A percentile compares a stretch with the other conserved stretches of the same genome.
Evolutionary conservation across 2,329 filamentous ascomycete genomes (phyloP).

Genomic region (Amylocarpus encephaloides): DNA sequence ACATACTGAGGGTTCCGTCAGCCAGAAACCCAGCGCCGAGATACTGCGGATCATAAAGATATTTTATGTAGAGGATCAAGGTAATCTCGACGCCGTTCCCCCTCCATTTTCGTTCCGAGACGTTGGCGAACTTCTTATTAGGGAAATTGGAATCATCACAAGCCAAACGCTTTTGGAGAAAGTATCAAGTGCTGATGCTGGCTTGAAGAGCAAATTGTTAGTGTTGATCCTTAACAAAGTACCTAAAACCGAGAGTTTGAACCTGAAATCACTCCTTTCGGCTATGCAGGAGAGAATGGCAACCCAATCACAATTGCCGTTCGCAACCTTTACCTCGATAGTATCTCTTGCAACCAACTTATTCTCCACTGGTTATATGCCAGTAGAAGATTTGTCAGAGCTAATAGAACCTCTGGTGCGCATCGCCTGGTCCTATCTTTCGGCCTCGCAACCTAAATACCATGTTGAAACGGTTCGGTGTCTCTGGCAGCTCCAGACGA

Average conservation of each 20-base stretch:
- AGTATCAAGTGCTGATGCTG: slow-evolving; percentile 42
- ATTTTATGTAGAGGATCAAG: slow-evolving; percentile 67
- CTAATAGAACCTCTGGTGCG: slow-evolving; percentile 64
- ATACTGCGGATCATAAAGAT: slow-evolving; percentile 53
- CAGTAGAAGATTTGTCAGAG: slow-evolving; percentile 46
- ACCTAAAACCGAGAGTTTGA: slow-evolving; percentile 39
- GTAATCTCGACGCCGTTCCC: slow-evolving; percentile 56
- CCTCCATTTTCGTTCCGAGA: slow-evolving; percentile 52
- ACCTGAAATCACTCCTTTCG: slow-evolving; percentile 43
- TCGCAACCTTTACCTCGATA: slow-evolving; percentile 52
- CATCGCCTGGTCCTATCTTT: slow-evolving; percentile 73
- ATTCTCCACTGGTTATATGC: slow-evolving; percentile 47
- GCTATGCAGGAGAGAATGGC: slow-evolving; percentile 46
- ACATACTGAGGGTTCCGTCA: slow-evolving; percentile 26
- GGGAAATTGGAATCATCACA: slow-evolving; percentile 49
- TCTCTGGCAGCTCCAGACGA: slow-evolving; percentile 77
- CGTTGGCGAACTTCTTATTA: slow-evolving; percentile 56
- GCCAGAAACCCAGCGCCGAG: slow-evolving; percentile 40
- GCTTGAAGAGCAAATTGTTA: slow-evolving; percentile 53
- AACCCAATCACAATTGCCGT: slow-evolving; percentile 37
- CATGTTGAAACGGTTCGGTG: slow-evolving; percentile 87
- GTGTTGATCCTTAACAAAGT: slow-evolving; percentile 51
- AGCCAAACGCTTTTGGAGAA: slow-evolving; percentile 41
- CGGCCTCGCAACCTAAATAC: slow-evolving; percentile 79
- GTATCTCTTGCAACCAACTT: slow-evolving; percentile 52